Evolutionary conservation across 768 basidiomycete genomes (phyloP), one percentile per base, ranked within the genome.

Genomic region (Lactarius trivialis): DNA sequence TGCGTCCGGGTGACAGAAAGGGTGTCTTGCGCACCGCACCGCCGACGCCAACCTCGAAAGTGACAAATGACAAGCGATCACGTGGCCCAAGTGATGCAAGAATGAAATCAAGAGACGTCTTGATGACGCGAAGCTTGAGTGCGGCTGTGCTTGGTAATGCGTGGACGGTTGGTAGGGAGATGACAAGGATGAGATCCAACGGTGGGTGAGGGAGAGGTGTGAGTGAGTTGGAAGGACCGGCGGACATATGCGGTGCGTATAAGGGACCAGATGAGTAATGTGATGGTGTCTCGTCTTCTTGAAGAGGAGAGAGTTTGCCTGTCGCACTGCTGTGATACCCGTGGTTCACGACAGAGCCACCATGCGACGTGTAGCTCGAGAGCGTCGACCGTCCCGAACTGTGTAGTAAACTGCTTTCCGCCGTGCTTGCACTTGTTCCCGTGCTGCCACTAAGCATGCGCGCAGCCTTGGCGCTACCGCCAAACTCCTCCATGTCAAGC

Each of bases 11-110:
- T 60, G 78, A 82, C 71, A 99, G 75, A 78, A 96, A 98, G 19
- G 96, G 95, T n/a, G 95, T 97, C 76, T 91, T 93, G 65, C 93
- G 80, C 37, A 98, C 89, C 59, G 79, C 77, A 0, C 94, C 94
- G 1, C 85, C 88, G 9, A 81, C 69, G 15, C 95, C 96, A 8
- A 92, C 87, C 71, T 98, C 92, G 67, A 94, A 98, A 0, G 94
- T 94, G 28, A 98, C 93, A 67, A 98, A 70, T 66, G 91, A 91
- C 62, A 99, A 70, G 4, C 97, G 83, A 70, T 98, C 97, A 68
- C 81, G 85, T 19, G 79, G 76, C 5, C 88, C 85, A 58, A 97
- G 73, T 9, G 88, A 86, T 15, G 86, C 85, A 48, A 97, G 75
- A 55, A 92, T 73, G 72, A 98, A 98, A 68, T 94, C 89, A 39